phyloP scores from a whole-genome alignment of 148 eudicot genomes.

The Suaeda aralocaspica region DNA sequence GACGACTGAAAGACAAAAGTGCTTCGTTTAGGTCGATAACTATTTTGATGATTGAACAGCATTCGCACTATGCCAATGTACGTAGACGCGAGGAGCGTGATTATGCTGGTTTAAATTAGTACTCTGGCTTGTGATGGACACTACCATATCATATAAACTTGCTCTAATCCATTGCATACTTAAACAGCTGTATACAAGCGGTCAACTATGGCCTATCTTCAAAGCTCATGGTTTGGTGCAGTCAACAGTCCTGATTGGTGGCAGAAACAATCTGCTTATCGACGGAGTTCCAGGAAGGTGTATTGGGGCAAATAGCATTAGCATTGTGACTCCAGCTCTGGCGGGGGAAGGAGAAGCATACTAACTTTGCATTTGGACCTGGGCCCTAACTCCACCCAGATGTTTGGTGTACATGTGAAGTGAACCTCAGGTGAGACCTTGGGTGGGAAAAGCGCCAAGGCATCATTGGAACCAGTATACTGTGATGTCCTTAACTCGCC shows the following conservation, averaged over 20 bases:
- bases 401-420: too few species aligned
- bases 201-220: constrained; percentile 78
- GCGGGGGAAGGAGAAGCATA: neutral
- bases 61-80: neutral
- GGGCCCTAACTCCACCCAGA: too few species aligned
- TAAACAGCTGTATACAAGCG: constrained; percentile 83
- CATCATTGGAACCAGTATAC: constrained; percentile 76
- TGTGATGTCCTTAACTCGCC: neutral
- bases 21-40: too few species aligned
- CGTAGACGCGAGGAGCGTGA: neutral
- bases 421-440: constrained; percentile 89
- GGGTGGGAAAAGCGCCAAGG: constrained; percentile 92
- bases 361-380: constrained; percentile 9
- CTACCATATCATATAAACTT: neutral
- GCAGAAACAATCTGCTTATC: constrained; percentile 94
- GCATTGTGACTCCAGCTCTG: neutral
- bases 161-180: constrained; percentile 16
- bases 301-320: neutral
- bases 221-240: constrained; percentile 85
- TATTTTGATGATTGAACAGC: too few species aligned
- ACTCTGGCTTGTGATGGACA: neutral
- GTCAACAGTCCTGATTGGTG: constrained; percentile 83
- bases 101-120: neutral
- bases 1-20: too few species aligned
- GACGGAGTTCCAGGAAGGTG: constrained; percentile 58